Base-by-base conservation (phyloP, 1,139 yeast genomes). In the Yamadazyma taylorii region DNA sequence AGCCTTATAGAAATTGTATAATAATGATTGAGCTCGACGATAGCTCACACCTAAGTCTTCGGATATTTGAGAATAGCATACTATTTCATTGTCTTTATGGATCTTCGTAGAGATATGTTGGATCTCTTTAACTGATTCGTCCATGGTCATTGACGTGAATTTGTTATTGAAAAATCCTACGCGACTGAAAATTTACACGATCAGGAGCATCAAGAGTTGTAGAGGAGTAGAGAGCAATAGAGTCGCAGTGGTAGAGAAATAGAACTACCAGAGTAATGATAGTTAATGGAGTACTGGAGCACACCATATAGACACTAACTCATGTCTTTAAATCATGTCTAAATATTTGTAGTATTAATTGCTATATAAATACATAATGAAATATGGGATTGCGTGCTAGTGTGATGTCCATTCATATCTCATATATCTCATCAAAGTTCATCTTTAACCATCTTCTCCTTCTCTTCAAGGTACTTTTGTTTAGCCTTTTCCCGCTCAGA, bases 111-210 rank as follows among this genome's bases (percentile, higher is more conserved):
- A 52, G 27, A 68, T 42, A 44, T 55, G 60, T 40, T 64, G 65
- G 11, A 60, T 56, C 45, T 64, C 67, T 15, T 45, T 39, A 19
- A 45, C 45, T 11, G 61, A 39, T 12, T 63, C 59, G 31, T 53
- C 63, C 71, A 65, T 67, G 23, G 72, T 66, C 71, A 65, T 65
- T 17, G 14, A 27, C 21, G 21, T 19, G 21, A 8, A n/a, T n/a
- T n/a, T n/a, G n/a, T n/a, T n/a, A n/a, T n/a, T n/a, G n/a, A n/a
- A n/a, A n/a, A n/a, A n/a, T n/a, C n/a, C n/a, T 22, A 19, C 21
- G 21, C 21, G 21, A 19, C 21, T 19, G 21, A 8, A 19, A 6
- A 6, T 19, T 19, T 19, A n/a, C n/a, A n/a, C n/a, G n/a, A n/a
- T n/a, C n/a, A n/a, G n/a, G n/a, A n/a, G n/a, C n/a, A n/a, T n/a